A percentile compares a stretch with the other conserved stretches of the same genome.
Evolutionary conservation across 176 grass and related monocot species (phyloP).

Genomic region (Bolboschoenus planiculmis): DNA sequence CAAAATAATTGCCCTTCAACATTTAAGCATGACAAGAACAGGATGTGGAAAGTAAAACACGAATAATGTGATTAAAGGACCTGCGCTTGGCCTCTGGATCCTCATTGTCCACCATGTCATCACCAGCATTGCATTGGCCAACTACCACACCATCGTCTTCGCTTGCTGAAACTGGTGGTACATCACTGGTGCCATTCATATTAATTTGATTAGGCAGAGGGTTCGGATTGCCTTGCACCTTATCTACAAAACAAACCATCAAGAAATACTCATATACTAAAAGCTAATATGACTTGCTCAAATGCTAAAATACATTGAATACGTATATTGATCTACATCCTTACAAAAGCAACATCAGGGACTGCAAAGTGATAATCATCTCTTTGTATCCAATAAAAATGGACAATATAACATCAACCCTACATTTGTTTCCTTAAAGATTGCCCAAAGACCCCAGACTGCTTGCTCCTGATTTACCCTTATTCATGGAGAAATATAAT

Average conservation of each 20-base stretch:
- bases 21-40: conserved; percentile 33
- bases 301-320: neutral
- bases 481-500: too few relatives aligned
- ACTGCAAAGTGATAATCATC: neutral
- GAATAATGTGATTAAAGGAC: conserved; percentile 26
- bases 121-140: conserved; percentile 60
- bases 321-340: neutral
- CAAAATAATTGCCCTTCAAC: neutral
- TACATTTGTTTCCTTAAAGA: neutral
- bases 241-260: conserved; percentile 47
- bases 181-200: conserved; percentile 42
- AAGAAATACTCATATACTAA: neutral
- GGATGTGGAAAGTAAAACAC: neutral
- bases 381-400: neutral
- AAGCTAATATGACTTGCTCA: neutral
- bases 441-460: neutral
- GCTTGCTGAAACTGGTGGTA: conserved; percentile 42
- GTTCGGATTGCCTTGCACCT: conserved; percentile 37
- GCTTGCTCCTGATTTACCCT: neutral
- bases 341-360: neutral
- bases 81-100: conserved; percentile 95
- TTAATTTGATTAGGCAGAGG: conserved; percentile 40
- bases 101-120: conserved; percentile 61
- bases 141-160: conserved; percentile 65
- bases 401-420: neutral